Base-by-base conservation (phyloP, 305 asterid genomes). In the Fraxinus platypoda region DNA sequence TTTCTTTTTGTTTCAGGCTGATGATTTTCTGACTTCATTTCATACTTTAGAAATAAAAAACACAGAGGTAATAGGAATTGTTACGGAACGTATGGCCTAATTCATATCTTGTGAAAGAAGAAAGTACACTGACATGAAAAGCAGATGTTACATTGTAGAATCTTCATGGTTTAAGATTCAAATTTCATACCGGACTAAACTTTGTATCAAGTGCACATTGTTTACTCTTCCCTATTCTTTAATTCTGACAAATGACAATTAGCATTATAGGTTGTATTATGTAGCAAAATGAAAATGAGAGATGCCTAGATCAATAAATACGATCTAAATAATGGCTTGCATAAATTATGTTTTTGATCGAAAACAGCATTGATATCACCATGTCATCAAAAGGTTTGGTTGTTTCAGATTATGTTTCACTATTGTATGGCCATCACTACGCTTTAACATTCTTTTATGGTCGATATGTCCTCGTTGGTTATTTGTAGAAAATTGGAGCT, bases 11-110 rank as follows among this genome's bases (percentile, higher is more conserved):
- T 19, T 25, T 25, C 34, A 25, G 34, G 6, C 34, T 23, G 73
- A 66, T 57, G 54, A 81, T 37, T 41, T 80, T 74, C 79, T 75
- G 54, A 17, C 78, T 72, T 62, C 33, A 74, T 34, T 75, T 74
- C 19, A 30, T 37, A 30, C 3, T 13, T 62, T 4, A 66, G 35
- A 66, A 25, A 26, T 72, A 30, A 17, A 64, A 75, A 72, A 57
- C 64, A 21, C 37, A 6, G 80, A 43, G 70, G 21, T 68, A 19
- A 71, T 81, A 34, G 28, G 62, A 64, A 66, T 38, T 75, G 74
- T 30, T 52, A 8, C 4, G 2, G 41, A 49, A 79, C 17, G 35
- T 57, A 30, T 77, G 28, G 66, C 79, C 38, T 17, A 25, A 30
- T 35, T 25, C 2, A 25, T 43, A 11, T 71, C 75, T 74, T n/a